Percentiles rank a stretch among this genome's conserved stretches.
phyloP scores from a whole-genome alignment of 164 flowering plant genomes.

The Hamamelis virginiana region DNA sequence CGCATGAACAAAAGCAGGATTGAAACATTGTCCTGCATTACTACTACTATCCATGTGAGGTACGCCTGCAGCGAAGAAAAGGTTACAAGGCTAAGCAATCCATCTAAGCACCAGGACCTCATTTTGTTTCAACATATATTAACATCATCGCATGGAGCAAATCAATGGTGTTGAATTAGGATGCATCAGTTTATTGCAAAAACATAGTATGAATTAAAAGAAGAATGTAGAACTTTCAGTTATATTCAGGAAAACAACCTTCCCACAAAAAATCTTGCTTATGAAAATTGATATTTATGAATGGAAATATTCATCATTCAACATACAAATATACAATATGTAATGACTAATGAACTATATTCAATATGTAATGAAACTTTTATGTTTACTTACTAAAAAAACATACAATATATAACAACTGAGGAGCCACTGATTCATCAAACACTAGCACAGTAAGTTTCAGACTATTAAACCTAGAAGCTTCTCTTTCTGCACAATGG shows the following conservation, averaged over 20 bases:
- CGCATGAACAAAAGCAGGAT: conserved; percentile 93
- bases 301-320: too few relatives aligned
- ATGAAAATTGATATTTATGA: too few relatives aligned
- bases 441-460: too few relatives aligned
- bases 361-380: too few relatives aligned
- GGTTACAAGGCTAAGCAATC: neutral
- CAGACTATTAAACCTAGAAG: too few relatives aligned
- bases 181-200: neutral
- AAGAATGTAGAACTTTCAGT: neutral
- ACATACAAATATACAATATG: too few relatives aligned
- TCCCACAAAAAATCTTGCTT: neutral
- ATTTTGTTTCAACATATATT: neutral
- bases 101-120: neutral
- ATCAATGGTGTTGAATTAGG: neutral
- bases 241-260: neutral
- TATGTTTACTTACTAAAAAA: too few relatives aligned
- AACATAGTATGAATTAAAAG: neutral
- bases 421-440: too few relatives aligned
- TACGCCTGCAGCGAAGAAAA: conserved; percentile 32
- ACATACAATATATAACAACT: too few relatives aligned
- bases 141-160: neutral
- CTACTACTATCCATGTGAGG: conserved; percentile 33
- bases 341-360: too few relatives aligned
- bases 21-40: conserved; percentile 58
- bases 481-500: too few relatives aligned